phyloP scores from a whole-genome alignment of 83 land plant species.

The Picea mariana region DNA sequence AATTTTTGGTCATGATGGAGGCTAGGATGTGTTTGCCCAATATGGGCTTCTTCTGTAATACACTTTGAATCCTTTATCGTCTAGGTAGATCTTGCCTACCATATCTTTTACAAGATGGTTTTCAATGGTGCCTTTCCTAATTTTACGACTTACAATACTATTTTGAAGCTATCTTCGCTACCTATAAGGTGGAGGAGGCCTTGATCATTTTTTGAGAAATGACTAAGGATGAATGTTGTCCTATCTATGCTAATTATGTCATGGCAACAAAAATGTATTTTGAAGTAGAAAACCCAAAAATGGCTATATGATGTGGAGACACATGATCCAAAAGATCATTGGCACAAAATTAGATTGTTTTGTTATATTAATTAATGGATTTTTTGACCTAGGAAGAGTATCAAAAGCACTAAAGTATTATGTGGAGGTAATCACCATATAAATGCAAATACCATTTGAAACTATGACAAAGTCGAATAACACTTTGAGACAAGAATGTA shows the following conservation, averaged over 20 bases:
- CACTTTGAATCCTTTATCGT: too few relatives aligned
- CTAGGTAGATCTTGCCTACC: too few relatives aligned
- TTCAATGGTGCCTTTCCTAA: too few relatives aligned
- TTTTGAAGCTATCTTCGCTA: conserved; percentile 25
- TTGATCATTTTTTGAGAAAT: conserved; percentile 20
- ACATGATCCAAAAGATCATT: background rate
- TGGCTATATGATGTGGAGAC: conserved; percentile 25
- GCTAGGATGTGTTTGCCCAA: too few relatives aligned
- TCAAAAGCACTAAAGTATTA: conserved; percentile 8
- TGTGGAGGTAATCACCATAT: conserved; percentile 3
- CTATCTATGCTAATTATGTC: conserved; percentile 10
- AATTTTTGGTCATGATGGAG: background rate
- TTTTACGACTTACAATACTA: conserved; percentile 14
- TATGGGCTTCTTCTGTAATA: too few relatives aligned
- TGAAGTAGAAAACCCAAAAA: conserved; percentile 2
- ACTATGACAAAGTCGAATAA: conserved; percentile 21
- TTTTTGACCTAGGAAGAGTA: too few relatives aligned
- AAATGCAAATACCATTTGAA: background rate
- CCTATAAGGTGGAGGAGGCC: conserved; percentile 19
- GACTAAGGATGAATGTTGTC: conserved; percentile 25
- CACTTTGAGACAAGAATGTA: conserved; percentile 11
- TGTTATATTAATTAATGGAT: too few relatives aligned
- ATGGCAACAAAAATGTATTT: conserved; percentile 24
- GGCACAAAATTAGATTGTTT: background rate
- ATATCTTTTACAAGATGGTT: too few relatives aligned